Conservation (phyloP, 1,284 basidiomycete genomes). For the Fomitiporia mediterranea region DNA sequence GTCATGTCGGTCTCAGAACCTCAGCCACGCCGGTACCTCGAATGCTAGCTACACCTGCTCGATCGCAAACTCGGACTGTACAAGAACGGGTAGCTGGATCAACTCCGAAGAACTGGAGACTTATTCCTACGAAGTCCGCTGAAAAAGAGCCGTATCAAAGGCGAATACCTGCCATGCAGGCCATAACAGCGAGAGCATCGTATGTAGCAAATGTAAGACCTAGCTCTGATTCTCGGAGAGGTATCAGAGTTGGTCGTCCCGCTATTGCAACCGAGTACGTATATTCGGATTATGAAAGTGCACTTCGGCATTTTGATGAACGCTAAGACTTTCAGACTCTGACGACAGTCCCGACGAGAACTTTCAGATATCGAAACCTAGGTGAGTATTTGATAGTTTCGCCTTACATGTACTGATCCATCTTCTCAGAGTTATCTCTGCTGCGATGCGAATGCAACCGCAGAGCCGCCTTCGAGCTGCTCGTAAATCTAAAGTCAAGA, state of each 20-base stretch:
- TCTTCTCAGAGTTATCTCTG: too few species aligned
- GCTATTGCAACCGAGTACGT: background rate
- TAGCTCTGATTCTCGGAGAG: too few species aligned
- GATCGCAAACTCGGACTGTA: background rate
- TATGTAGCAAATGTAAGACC: too few species aligned
- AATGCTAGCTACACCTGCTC: constrained; percentile 1
- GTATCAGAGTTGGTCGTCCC: too few species aligned
- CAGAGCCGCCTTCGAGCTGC: background rate
- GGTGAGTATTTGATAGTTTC: background rate
- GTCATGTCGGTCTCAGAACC: background rate
- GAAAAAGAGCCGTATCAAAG: background rate
- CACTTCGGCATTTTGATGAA: background rate
- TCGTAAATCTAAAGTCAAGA: background rate
- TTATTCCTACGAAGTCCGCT: background rate
- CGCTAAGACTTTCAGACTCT: background rate
- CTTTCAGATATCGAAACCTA: background rate
- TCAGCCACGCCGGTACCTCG: background rate
- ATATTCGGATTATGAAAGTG: background rate
- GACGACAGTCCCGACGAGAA: background rate
- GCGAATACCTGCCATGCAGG: background rate
- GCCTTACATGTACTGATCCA: too few species aligned
- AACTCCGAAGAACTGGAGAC: background rate
- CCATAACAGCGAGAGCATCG: too few species aligned
- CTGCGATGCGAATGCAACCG: too few species aligned
- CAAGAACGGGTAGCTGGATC: background rate